Evolutionary conservation across 106 monocot species (phyloP).

Genomic region (Posidonia australis): DNA sequence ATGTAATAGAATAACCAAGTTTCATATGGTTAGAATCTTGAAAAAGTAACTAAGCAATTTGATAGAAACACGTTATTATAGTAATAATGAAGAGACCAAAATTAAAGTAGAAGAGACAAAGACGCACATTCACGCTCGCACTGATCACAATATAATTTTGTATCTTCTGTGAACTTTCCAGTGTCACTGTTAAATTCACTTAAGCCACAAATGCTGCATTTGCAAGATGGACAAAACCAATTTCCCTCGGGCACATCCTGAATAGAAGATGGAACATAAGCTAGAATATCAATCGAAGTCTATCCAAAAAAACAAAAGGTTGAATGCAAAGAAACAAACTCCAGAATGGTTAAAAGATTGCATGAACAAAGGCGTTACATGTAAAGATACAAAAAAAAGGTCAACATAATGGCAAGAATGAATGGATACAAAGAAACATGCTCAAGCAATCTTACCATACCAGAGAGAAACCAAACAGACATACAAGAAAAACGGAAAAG

Average conservation of each 20-base stretch:
- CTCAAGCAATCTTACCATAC: too few species aligned
- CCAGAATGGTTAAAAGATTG: too few species aligned
- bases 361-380: too few species aligned
- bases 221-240: slow-evolving; percentile 68
- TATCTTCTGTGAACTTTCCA: slow-evolving; percentile 30
- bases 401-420: too few species aligned
- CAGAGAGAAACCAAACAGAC: too few species aligned
- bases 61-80: not conserved
- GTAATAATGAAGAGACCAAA: not conserved
- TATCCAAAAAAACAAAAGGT: not conserved
- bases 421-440: too few species aligned
- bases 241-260: slow-evolving; percentile 54
- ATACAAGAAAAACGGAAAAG: too few species aligned
- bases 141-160: slow-evolving; percentile 64
- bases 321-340: too few species aligned
- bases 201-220: slow-evolving; percentile 41
- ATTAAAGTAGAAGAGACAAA: slow-evolving; percentile 1
- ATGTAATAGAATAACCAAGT: not conserved
- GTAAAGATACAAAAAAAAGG: too few species aligned
- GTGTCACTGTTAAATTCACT: slow-evolving; percentile 45
- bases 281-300: not conserved
- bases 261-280: slow-evolving; percentile 6
- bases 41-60: not conserved
- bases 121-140: slow-evolving; percentile 53
- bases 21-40: not conserved